Conservation (phyloP, 2,329 filamentous ascomycete genomes). For the Rutstroemia sp. region DNA sequence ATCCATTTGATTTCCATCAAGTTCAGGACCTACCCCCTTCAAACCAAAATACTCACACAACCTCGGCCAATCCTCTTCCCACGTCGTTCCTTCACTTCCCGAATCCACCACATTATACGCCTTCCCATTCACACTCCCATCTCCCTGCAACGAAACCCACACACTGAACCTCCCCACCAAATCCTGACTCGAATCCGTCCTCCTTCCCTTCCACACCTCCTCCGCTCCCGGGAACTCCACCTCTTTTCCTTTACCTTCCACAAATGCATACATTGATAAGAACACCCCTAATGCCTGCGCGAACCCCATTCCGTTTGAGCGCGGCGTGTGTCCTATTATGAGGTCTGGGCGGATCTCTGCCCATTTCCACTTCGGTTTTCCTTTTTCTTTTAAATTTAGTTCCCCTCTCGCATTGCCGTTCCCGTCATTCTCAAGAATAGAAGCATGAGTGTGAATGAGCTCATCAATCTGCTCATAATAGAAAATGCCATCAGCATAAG, state of each 20-base stretch:
- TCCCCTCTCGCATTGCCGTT: too few species aligned
- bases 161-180: constrained; percentile 35
- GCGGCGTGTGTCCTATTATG: constrained; percentile 38
- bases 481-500: background rate
- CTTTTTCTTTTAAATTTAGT: constrained; percentile 1
- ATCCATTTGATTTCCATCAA: too few species aligned
- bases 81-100: constrained; percentile 29
- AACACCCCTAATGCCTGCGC: constrained; percentile 35
- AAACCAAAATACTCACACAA: constrained; percentile 40
- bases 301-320: constrained; percentile 36
- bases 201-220: constrained; percentile 28
- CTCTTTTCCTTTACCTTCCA: constrained; percentile 32
- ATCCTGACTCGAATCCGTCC: constrained; percentile 33
- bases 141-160: constrained; percentile 32
- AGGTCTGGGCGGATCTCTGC: constrained; percentile 38
- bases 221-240: constrained; percentile 33
- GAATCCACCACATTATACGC: constrained; percentile 38
- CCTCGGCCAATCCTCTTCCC: constrained; percentile 39
- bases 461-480: background rate
- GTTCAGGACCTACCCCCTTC: constrained; percentile 33
- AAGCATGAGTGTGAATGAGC: background rate
- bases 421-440: too few species aligned
- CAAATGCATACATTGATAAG: constrained; percentile 31
- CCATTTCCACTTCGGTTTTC: constrained; percentile 35
- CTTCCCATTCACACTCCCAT: constrained; percentile 14